Percentiles rank a stretch among this genome's conserved stretches.
These are phyloP conservation scores for Fraxinus anomala DNA, from an alignment of 257 asterid species.

Conservation along the genomic window DNA sequence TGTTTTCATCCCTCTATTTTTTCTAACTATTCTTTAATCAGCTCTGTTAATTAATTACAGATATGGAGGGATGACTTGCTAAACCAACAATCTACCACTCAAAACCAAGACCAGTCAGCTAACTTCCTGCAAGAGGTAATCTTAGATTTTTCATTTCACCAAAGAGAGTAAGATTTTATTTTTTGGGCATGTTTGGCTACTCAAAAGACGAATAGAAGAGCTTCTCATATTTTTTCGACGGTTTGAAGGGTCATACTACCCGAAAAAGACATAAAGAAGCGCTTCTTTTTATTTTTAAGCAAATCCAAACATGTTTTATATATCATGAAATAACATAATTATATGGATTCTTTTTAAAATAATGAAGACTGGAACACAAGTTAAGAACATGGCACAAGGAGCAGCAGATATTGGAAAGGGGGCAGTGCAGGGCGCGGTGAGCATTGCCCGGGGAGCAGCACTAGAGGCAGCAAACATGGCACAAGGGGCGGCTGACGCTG, in stretches of 20 bases:
- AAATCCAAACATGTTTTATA: not conserved
- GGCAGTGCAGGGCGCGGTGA: conserved; percentile 33
- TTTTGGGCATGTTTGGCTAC: not conserved
- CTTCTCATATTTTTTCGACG: too few species aligned
- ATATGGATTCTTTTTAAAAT: not conserved
- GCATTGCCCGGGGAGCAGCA: conserved; percentile 44
- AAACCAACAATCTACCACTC: not conserved
- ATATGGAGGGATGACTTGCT: conserved; percentile 17
- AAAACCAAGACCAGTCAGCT: conserved; percentile 5
- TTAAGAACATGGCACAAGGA: conserved; percentile 32
- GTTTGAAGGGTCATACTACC: too few species aligned
- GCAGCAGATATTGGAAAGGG: conserved; percentile 45
- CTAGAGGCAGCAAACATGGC: conserved; percentile 40
- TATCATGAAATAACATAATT: not conserved
- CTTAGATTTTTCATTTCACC: not conserved
- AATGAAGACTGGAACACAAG: conserved; percentile 27
- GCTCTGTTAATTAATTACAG: not conserved
- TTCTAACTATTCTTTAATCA: too few species aligned
- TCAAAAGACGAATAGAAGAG: too few species aligned
- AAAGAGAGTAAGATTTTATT: not conserved
- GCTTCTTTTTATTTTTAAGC: not conserved
- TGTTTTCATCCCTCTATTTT: too few species aligned
- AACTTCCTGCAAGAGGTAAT: conserved; percentile 31
- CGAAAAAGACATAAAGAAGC: too few species aligned
- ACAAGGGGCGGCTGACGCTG: conserved; percentile 23